These are phyloP conservation scores for Sclerotinia borealis DNA, from an alignment of 2,329 filamentous ascomycete species.

Conservation along the genomic window DNA sequence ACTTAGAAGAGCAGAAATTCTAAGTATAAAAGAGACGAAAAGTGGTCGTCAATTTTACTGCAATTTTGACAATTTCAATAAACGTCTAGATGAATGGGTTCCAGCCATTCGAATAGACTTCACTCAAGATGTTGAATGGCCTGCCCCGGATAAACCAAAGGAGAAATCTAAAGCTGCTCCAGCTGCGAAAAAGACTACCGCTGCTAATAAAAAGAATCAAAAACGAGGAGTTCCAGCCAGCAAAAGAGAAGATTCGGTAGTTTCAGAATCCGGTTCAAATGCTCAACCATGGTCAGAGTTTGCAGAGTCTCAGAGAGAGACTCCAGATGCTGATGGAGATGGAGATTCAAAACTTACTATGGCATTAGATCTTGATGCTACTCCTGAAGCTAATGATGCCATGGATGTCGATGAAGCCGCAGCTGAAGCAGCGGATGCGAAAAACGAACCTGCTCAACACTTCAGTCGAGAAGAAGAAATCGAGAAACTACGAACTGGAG, in stretches of 20 bases:
- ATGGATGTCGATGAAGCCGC: slow-evolving; percentile 52
- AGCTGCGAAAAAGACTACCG: slow-evolving; percentile 38
- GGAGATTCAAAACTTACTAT: slow-evolving; percentile 25
- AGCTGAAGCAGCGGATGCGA: slow-evolving; percentile 24
- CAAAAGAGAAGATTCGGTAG: slow-evolving; percentile 31
- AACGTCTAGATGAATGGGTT: slow-evolving; percentile 67
- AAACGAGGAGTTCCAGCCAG: slow-evolving; percentile 30
- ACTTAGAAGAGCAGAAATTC: slow-evolving; percentile 85
- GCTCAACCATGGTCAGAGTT: slow-evolving; percentile 31
- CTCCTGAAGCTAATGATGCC: slow-evolving; percentile 34
- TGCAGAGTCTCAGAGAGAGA: slow-evolving; percentile 26
- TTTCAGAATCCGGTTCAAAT: slow-evolving; percentile 28
- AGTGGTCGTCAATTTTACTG: slow-evolving; percentile 54
- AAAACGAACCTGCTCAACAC: slow-evolving; percentile 33
- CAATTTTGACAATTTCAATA: slow-evolving; percentile 32
- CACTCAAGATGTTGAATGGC: slow-evolving; percentile 90
- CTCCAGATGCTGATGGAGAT: slow-evolving; percentile 26
- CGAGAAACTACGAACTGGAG: slow-evolving; percentile 87
- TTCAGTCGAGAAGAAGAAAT: slow-evolving; percentile 88
- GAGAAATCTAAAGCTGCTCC: slow-evolving; percentile 62
- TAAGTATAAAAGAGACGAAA: slow-evolving; percentile 89
- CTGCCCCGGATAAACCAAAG: slow-evolving; percentile 72
- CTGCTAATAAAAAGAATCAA: slow-evolving; percentile 36
- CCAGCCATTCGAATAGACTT: slow-evolving; percentile 77
- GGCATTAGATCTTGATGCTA: slow-evolving; percentile 27